Evolutionary conservation across 2,329 filamentous ascomycete species (phyloP), one percentile per base, ranked within the genome.

Genomic region (Botryotinia convoluta): DNA sequence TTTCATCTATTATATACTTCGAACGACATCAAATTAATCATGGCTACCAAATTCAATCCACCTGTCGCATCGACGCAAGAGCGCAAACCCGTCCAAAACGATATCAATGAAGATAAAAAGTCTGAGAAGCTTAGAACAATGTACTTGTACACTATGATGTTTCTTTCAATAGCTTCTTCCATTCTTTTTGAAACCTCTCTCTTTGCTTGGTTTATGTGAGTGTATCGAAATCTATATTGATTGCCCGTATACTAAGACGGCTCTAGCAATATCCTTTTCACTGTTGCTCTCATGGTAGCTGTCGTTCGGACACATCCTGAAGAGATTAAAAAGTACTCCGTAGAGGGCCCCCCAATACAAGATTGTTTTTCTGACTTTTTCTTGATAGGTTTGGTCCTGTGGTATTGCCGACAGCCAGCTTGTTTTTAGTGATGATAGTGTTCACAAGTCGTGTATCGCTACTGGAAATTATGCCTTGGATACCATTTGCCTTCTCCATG

Each of bases 251-350:
- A 22, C 42, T 59, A 59, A 68, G 45, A 39, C 9, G 26, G 9
- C 32, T 68, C 35, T 39, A 72, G 63, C 26, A 69, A 69, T 48
- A n/a, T 69, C 51, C 7, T 75, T 18, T 22, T 44, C 14, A 63
- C 72, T 44, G 61, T 75, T 51, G 35, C 68, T 39, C 45, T 69
- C 8, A 60, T 69, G 44, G 39, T 18, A 18, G 29, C 48, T 35
- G 75, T 75, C n/a, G 35, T 74, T 37, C 22, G 32, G 20, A 68
- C 57, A 18, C 65, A 76, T 37, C 37, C 37, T 26, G 57, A 75
- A 44, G 64, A 76, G 32, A 61, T 74, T 8, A 64, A 71, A 32
- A 74, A 63, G 75, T 76, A 74, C 62, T 72, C 32, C 26, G 22
- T 20, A 32, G 12, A 64, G 18, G 35, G 20, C 7, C 7, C 14